Percentiles rank a stretch among this genome's conserved stretches.
Evolutionary conservation across 2,329 filamentous ascomycete species (phyloP).

Genomic region (Fusarium vanettenii): DNA sequence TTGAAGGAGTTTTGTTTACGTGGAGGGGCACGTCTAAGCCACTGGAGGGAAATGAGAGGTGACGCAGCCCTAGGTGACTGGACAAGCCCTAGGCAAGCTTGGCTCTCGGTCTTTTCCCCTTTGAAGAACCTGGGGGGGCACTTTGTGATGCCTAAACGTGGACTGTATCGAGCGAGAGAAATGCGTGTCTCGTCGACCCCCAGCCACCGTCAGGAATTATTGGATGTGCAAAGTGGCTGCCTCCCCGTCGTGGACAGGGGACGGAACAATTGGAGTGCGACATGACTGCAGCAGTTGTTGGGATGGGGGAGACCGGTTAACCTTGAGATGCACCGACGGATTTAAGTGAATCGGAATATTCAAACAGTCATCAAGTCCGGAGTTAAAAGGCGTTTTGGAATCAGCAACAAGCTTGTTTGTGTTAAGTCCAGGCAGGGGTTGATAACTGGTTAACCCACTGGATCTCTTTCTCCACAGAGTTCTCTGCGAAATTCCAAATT

Average conservation of each 20-base stretch:
- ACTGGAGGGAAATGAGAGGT: slow-evolving; percentile 21
- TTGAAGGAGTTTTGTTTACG: slow-evolving; percentile 18
- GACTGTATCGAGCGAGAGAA: not conserved
- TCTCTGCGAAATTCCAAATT: not conserved
- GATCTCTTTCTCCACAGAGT: not conserved
- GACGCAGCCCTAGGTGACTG: not conserved
- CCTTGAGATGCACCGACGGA: not conserved
- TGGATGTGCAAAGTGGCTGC: not conserved
- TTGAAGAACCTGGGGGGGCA: not conserved
- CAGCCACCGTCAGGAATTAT: slow-evolving; percentile 5
- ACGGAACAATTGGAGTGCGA: not conserved
- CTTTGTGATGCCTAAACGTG: not conserved
- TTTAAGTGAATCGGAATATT: not conserved
- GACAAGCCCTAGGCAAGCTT: not conserved
- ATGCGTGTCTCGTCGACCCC: not conserved
- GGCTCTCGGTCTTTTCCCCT: not conserved
- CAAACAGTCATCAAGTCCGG: not conserved
- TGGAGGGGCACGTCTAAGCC: slow-evolving; percentile 30
- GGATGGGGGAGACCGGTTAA: not conserved
- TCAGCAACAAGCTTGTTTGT: not conserved
- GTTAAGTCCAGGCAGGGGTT: not conserved
- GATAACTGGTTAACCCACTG: not conserved
- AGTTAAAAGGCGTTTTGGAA: not conserved
- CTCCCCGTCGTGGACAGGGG: not conserved
- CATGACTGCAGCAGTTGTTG: not conserved